A percentile compares a stretch with the other conserved stretches of the same genome.
These are phyloP conservation scores for Aegle marmelos DNA, from an alignment of 345 rosid genomes.

Conservation along the genomic window DNA sequence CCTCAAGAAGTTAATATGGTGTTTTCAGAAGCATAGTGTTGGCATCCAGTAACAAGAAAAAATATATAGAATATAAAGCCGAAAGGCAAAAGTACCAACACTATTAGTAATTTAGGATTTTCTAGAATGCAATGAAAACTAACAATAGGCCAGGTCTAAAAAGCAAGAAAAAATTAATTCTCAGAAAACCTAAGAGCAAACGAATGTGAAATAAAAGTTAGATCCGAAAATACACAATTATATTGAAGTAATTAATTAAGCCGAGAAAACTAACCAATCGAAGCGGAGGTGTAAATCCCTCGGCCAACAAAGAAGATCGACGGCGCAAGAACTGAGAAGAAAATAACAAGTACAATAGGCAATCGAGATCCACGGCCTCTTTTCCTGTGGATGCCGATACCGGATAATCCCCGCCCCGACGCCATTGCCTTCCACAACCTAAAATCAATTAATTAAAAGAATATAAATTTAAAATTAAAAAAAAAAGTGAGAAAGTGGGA, in stretches of 20 bases:
- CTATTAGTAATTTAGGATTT: neutral
- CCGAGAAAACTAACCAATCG: slow-evolving; percentile 40
- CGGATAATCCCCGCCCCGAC: slow-evolving; percentile 59
- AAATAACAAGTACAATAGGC: slow-evolving; percentile 36
- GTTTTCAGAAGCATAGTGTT: neutral
- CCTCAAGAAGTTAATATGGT: neutral
- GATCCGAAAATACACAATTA: slow-evolving; percentile 11
- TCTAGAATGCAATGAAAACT: neutral
- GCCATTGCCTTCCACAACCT: slow-evolving; percentile 56
- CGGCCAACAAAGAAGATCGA: slow-evolving; percentile 68
- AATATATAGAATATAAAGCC: neutral
- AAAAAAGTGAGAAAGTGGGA: neutral
- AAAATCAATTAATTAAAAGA: slow-evolving; percentile 15
- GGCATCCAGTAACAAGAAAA: neutral
- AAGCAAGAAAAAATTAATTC: neutral
- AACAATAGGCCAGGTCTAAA: neutral
- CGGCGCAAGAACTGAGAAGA: slow-evolving; percentile 63
- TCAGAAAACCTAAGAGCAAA: neutral
- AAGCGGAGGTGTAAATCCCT: slow-evolving; percentile 46
- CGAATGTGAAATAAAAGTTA: neutral
- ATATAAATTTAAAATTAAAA: too few species aligned
- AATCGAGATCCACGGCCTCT: slow-evolving; percentile 64
- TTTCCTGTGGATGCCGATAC: slow-evolving; percentile 33
- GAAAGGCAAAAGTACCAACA: neutral
- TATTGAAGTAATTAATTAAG: neutral